phyloP scores from a whole-genome alignment of 2,329 filamentous ascomycete genomes.

The Lachnellula hyalina region DNA sequence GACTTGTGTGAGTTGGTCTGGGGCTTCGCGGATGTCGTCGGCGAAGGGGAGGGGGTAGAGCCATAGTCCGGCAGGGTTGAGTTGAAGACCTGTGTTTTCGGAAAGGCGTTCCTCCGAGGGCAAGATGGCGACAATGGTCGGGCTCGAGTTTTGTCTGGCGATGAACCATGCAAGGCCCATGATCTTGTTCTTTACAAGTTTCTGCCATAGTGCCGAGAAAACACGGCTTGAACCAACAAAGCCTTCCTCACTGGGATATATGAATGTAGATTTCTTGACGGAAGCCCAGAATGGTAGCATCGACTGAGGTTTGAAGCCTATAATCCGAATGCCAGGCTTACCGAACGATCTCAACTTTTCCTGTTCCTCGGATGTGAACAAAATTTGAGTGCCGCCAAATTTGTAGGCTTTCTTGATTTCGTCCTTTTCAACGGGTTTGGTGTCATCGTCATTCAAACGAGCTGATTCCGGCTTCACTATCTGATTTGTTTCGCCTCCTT shows the following conservation, averaged over 20 bases:
- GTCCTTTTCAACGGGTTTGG: constrained; percentile 67
- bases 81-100: constrained; percentile 60
- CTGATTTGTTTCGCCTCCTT: constrained; percentile 79
- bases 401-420: constrained; percentile 93
- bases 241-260: constrained; percentile 88
- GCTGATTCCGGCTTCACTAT: constrained; percentile 71
- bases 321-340: constrained; percentile 74
- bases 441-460: constrained; percentile 71
- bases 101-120: constrained; percentile 65
- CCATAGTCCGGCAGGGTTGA: constrained; percentile 80
- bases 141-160: constrained; percentile 71
- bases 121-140: constrained; percentile 73
- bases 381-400: constrained; percentile 85
- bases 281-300: constrained; percentile 78
- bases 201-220: constrained; percentile 86
- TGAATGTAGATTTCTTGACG: constrained; percentile 79
- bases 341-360: constrained; percentile 75
- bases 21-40: constrained; percentile 77
- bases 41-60: constrained; percentile 81
- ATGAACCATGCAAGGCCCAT: constrained; percentile 89
- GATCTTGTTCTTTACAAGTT: constrained; percentile 72
- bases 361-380: constrained; percentile 81
- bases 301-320: constrained; percentile 84
- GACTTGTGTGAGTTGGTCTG: constrained; percentile 51
- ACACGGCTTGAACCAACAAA: constrained; percentile 88